Percentiles rank a stretch among this genome's conserved stretches.
Evolutionary conservation across 129 eudicot species (phyloP).

Genomic region (Apium graveolens): DNA sequence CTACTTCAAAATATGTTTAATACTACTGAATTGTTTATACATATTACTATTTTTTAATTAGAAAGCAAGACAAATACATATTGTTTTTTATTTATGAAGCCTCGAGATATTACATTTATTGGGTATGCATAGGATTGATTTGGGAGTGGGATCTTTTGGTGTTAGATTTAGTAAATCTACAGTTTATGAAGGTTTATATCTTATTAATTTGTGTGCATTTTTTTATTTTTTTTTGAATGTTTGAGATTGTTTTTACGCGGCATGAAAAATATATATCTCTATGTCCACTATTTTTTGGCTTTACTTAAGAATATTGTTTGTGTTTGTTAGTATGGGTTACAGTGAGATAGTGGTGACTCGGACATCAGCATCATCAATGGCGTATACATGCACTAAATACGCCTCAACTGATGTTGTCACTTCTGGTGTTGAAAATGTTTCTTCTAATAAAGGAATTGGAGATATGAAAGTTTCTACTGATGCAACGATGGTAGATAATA

Average conservation of each 20-base stretch:
- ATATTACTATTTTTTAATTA: no score
- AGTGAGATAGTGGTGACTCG: conserved; percentile 55
- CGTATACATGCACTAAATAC: conserved; percentile 27
- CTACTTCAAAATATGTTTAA: no score
- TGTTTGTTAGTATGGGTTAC: conserved; percentile 40
- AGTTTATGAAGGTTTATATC: neutral
- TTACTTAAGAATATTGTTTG: neutral
- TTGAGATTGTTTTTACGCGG: neutral
- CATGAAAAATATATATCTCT: neutral
- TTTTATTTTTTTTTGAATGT: neutral
- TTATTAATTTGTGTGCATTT: neutral
- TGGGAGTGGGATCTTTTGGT: neutral
- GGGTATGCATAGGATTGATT: neutral
- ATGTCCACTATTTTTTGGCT: neutral
- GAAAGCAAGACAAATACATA: no score
- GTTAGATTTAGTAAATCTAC: neutral
- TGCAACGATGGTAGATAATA: conserved; percentile 18
- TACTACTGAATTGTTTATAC: no score
- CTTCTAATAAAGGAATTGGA: conserved; percentile 19
- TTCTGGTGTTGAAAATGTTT: conserved; percentile 12
- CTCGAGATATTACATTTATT: neutral
- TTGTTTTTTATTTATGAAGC: neutral
- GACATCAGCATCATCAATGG: conserved; percentile 29
- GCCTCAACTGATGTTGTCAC: conserved; percentile 25
- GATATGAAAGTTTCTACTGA: conserved; percentile 30